Conservation (phyloP, 129 eudicot species). For the Helianthus annuus region HanXRQr2.0-SUNRISE NC_035447.2:114058905-114059404, state of each 20-base stretch:
- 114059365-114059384: no score
- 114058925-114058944: no score
- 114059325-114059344: background rate
- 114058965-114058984: no score
- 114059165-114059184: background rate
- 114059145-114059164: background rate
- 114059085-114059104: background rate
- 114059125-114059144: background rate
- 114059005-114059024: background rate
- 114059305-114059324: background rate
- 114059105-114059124: background rate
- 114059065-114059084: background rate
- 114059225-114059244: background rate
- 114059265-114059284: background rate
- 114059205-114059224: background rate
- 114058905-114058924: no score
- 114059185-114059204: background rate
- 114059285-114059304: no score
- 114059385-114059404: no score
- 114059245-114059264: background rate
- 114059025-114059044: background rate
- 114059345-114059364: no score
- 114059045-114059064: background rate
- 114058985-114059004: no score
- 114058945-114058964: background rate